phyloP scores from a whole-genome alignment of 306 rosid species.

The Purshia tridentata region DNA sequence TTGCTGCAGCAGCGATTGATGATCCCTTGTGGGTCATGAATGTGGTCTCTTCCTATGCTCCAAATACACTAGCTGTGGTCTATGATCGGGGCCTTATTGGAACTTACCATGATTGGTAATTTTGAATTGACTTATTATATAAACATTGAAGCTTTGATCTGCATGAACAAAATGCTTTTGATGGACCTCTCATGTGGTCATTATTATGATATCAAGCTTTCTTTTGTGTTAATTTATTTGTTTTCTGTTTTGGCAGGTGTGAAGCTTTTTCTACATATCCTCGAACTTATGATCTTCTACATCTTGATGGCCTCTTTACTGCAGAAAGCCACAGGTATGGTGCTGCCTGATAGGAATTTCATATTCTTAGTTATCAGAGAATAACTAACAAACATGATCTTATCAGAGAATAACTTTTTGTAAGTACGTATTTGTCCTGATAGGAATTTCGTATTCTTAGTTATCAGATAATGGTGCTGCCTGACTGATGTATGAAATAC shows the following conservation, averaged over 20 bases:
- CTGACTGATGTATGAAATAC: too few species aligned
- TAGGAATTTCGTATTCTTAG: too few species aligned
- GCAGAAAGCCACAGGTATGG: constrained; percentile 98
- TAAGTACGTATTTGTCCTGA: too few species aligned
- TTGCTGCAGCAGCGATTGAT: constrained; percentile 70
- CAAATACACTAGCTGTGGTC: constrained; percentile 77
- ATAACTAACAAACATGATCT: too few species aligned
- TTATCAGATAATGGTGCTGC: too few species aligned
- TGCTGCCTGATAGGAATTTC: too few species aligned
- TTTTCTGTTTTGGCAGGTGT: constrained; percentile 61
- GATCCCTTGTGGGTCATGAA: constrained; percentile 99
- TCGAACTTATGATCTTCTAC: constrained; percentile 92
- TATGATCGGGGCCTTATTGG: constrained; percentile 95
- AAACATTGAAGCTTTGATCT: background rate
- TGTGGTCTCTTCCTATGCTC: constrained; percentile 84
- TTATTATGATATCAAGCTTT: background rate
- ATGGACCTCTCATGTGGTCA: background rate
- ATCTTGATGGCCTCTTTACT: constrained; percentile 87
- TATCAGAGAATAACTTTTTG: too few species aligned
- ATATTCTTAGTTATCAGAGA: too few species aligned
- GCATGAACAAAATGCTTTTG: background rate
- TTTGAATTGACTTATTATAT: constrained; percentile 4
- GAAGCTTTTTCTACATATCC: constrained; percentile 98
- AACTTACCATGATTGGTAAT: constrained; percentile 90
- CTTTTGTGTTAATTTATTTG: constrained; percentile 27